phyloP scores from a whole-genome alignment of 345 rosid genomes.

The Linum trigynum region DNA sequence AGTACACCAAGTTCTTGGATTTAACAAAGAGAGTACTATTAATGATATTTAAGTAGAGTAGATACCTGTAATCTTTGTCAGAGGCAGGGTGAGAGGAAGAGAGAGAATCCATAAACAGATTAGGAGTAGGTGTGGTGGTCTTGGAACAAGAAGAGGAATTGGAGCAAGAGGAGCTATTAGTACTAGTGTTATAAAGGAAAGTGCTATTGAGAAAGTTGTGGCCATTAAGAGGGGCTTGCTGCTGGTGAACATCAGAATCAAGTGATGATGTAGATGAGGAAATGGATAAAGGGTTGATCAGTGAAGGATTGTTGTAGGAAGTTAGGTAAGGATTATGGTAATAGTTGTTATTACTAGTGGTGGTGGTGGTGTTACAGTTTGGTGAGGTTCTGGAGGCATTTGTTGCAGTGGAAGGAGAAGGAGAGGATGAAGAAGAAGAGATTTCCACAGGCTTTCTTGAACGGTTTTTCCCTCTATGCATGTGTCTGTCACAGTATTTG shows the following conservation, averaged over 20 bases:
- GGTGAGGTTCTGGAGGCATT: no score
- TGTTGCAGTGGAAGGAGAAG: conserved; percentile 9
- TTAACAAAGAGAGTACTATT: neutral
- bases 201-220: conserved; percentile 21
- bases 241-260: conserved; percentile 19
- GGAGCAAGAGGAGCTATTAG: conserved; percentile 9
- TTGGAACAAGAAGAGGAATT: conserved; percentile 26
- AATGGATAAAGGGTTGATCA: conserved; percentile 7
- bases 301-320: neutral
- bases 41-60: neutral
- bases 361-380: neutral
- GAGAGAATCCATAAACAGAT: conserved; percentile 37
- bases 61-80: conserved; percentile 55
- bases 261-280: conserved; percentile 1
- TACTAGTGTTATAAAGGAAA: conserved; percentile 25
- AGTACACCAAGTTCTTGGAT: neutral
- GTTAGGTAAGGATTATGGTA: neutral
- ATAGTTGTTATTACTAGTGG: conserved; percentile 20
- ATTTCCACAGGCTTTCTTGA: conserved; percentile 1
- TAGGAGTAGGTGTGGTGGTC: conserved; percentile 23
- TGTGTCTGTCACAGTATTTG: conserved; percentile 1
- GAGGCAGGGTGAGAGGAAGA: conserved; percentile 22
- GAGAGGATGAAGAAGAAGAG: conserved; percentile 10
- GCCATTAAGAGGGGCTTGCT: conserved; percentile 16
- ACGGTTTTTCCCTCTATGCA: conserved; percentile 1